Evolutionary conservation across 2,329 filamentous ascomycete genomes (phyloP).

Genomic region (Penicillium decumbens): DNA sequence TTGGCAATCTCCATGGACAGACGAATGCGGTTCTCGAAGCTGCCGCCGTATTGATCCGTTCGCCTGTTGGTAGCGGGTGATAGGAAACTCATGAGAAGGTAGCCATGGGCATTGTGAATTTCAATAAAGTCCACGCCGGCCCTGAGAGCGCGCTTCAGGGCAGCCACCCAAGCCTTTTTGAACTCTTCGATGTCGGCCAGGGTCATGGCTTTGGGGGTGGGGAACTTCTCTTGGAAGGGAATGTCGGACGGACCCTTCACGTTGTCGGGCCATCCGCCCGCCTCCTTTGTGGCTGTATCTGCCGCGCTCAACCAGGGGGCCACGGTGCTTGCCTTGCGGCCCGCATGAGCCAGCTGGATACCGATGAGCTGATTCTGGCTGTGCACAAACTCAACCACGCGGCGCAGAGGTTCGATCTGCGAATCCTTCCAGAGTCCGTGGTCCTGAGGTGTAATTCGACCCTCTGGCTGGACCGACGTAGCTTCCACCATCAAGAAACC

Average conservation of each 20-base stretch:
- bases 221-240: conserved; percentile 59
- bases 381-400: conserved; percentile 73
- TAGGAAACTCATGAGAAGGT: conserved; percentile 66
- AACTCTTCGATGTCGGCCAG: conserved; percentile 62
- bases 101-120: conserved; percentile 75
- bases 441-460: conserved; percentile 67
- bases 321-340: conserved; percentile 57
- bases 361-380: conserved; percentile 70
- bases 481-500: conserved; percentile 74
- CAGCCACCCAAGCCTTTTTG: conserved; percentile 58
- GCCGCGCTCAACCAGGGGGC: conserved; percentile 45
- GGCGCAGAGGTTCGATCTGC: conserved; percentile 65
- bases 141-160: conserved; percentile 57
- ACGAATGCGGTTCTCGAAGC: conserved; percentile 60
- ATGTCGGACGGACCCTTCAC: conserved; percentile 56
- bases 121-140: conserved; percentile 75
- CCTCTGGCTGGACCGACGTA: conserved; percentile 67
- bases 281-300: conserved; percentile 45
- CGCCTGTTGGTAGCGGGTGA: conserved; percentile 66
- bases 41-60: conserved; percentile 53
- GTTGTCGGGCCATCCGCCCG: conserved; percentile 53
- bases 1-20: conserved; percentile 65
- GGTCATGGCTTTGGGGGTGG: conserved; percentile 63
- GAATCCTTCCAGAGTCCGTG: conserved; percentile 72
- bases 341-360: conserved; percentile 78